These are phyloP conservation scores for Coemansia erecta DNA, from an alignment of 192 early-diverging fungal genomes.

Conservation along the genomic window DNA sequence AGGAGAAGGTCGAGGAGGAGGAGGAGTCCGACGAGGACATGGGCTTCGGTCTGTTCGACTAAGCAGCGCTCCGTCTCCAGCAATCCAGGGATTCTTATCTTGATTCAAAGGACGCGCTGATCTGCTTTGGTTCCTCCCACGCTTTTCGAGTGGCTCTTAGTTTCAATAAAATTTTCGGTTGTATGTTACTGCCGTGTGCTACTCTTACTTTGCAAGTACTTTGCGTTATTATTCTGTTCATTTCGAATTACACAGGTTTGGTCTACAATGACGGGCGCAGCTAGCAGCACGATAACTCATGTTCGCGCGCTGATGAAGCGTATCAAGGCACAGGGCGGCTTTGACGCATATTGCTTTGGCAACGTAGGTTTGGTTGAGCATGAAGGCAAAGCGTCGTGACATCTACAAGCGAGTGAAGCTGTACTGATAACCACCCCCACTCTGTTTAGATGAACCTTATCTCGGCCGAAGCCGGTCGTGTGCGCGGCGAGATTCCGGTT, in stretches of 20 bases:
- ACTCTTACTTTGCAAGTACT: not conserved
- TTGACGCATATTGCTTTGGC: conserved; percentile 34
- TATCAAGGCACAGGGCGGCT: conserved; percentile 17
- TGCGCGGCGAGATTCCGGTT: conserved; percentile 33
- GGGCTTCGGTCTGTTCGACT: conserved; percentile 67
- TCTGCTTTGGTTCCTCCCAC: conserved; percentile 2
- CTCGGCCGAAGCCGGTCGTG: conserved; percentile 34
- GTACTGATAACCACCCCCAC: not conserved
- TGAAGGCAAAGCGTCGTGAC: not conserved
- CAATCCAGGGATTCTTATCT: conserved; percentile 23
- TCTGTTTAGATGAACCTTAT: conserved; percentile 29
- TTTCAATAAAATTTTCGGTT: too few species aligned
- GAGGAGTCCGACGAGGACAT: conserved; percentile 77
- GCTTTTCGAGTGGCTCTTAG: too few species aligned
- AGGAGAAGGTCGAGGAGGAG: conserved; percentile 60
- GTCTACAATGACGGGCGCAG: conserved; percentile 1
- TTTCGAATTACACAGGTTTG: not conserved
- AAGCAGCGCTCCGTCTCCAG: conserved; percentile 14
- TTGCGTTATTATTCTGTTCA: not conserved
- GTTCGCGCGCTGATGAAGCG: conserved; percentile 16
- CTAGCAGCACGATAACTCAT: conserved; percentile 8
- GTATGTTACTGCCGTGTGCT: too few species aligned
- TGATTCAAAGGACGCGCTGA: conserved; percentile 57
- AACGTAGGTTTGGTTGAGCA: conserved; percentile 10
- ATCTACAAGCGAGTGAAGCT: not conserved